These are phyloP conservation scores for Puccinia sorghi DNA, from an alignment of 1,284 basidiomycete genomes.

Conservation along the genomic window DNA sequence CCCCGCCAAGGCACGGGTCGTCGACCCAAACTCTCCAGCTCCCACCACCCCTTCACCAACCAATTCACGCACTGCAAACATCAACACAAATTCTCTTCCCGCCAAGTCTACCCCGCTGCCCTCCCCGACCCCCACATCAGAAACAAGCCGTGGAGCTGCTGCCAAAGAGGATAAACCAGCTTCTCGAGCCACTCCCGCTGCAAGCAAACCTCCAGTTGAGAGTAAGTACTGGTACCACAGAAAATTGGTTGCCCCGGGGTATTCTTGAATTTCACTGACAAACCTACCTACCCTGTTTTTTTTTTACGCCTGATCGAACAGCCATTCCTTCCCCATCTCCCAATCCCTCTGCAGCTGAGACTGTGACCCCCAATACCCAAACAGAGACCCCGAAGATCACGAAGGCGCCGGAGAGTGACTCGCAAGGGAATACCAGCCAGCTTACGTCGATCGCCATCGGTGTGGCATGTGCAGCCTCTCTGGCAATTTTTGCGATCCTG, in stretches of 20 bases:
- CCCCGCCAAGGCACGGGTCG: background rate
- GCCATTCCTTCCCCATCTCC: background rate
- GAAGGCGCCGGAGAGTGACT: background rate
- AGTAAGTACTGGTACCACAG: background rate
- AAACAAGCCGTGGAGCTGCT: background rate
- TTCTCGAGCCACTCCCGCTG: background rate
- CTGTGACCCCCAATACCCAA: background rate
- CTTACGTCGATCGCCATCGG: slow-evolving; percentile 25
- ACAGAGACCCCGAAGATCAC: slow-evolving; percentile 6
- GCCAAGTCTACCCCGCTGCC: background rate
- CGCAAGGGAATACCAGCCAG: background rate
- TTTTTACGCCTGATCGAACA: background rate
- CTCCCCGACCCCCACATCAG: background rate
- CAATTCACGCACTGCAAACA: background rate
- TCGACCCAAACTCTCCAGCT: slow-evolving; percentile 1
- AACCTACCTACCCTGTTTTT: background rate
- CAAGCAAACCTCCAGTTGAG: background rate
- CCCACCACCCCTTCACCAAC: background rate
- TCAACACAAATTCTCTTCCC: background rate
- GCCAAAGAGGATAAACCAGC: background rate
- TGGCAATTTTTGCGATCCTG: slow-evolving; percentile 15
- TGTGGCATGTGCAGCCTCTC: slow-evolving; percentile 8
- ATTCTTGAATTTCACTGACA: background rate
- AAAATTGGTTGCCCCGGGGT: too few species aligned
- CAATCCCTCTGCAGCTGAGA: background rate